These are phyloP conservation scores for Petunia axillaris DNA, from an alignment of 257 asterid genomes.

Conservation along the genomic window DNA sequence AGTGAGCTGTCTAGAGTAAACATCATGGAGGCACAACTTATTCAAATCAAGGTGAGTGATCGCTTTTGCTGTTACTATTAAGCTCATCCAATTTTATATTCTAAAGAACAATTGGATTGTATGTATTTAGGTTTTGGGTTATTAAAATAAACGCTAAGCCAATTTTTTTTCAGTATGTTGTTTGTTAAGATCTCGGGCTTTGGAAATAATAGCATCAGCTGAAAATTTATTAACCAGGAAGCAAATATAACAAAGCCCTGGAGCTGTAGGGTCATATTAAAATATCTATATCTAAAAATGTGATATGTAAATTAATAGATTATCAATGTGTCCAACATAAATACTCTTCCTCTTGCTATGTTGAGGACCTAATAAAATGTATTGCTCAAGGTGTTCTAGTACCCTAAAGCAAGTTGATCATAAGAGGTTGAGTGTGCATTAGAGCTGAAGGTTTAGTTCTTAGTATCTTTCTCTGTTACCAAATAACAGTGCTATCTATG, in stretches of 20 bases:
- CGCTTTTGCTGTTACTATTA: slow-evolving; percentile 12
- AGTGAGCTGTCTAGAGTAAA: slow-evolving; percentile 72
- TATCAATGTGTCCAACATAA: not conserved
- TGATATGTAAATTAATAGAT: not conserved
- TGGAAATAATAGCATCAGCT: not conserved
- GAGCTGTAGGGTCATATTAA: not conserved
- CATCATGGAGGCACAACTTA: slow-evolving; percentile 71
- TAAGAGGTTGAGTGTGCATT: not conserved
- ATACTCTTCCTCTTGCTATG: not conserved
- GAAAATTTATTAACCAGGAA: not conserved
- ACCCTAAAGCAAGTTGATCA: not conserved
- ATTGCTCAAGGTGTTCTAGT: not conserved
- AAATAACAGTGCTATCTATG: not conserved
- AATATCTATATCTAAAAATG: slow-evolving; percentile 2
- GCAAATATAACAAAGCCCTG: not conserved
- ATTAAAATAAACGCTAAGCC: not conserved
- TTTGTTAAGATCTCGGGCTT: not conserved
- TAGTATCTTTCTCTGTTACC: not conserved
- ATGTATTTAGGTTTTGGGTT: slow-evolving; percentile 21
- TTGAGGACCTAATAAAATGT: not conserved
- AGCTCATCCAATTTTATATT: not conserved
- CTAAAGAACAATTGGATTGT: slow-evolving; percentile 5
- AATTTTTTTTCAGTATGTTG: not conserved
- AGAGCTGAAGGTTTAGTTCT: not conserved
- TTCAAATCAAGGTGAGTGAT: slow-evolving; percentile 76